Evolutionary conservation across 148 eudicot species (phyloP).

Genomic region (Diospyros lotus): DNA sequence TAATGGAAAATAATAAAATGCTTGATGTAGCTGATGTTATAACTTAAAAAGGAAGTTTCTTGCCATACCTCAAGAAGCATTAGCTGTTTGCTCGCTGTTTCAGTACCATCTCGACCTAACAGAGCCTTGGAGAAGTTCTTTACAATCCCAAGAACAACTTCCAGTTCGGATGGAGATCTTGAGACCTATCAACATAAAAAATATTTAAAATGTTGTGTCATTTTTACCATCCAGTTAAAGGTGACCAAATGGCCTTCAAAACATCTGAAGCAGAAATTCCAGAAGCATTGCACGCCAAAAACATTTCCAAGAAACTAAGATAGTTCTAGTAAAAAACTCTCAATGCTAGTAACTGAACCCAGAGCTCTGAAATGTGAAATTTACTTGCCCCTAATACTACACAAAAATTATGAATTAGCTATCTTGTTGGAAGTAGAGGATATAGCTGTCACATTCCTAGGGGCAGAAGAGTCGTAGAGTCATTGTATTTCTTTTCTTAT

Average conservation of each 20-base stretch:
- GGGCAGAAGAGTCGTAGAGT: too few species aligned
- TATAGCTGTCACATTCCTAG: too few species aligned
- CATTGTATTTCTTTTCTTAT: too few species aligned
- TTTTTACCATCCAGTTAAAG: too few species aligned
- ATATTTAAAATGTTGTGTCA: not conserved
- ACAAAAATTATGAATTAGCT: not conserved
- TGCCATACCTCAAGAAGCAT: constrained; percentile 73
- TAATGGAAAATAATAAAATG: not conserved
- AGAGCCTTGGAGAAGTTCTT: constrained; percentile 59
- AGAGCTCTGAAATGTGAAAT: too few species aligned
- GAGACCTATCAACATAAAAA: constrained; percentile 51
- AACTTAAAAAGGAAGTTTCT: constrained; percentile 1
- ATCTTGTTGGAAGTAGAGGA: not conserved
- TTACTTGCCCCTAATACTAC: too few species aligned
- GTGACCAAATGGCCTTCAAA: not conserved
- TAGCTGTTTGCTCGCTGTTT: constrained; percentile 64
- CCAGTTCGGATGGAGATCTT: constrained; percentile 83
- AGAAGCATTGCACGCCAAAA: not conserved
- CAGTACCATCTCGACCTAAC: constrained; percentile 53
- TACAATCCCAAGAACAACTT: constrained; percentile 72
- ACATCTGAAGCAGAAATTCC: not conserved
- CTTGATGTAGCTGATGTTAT: not conserved
- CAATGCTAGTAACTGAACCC: too few species aligned
- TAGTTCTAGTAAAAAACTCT: not conserved
- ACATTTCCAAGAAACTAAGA: not conserved